These are phyloP conservation scores for Fonsecaea pugnacius DNA, from an alignment of 2,329 filamentous ascomycete genomes.

Conservation along the genomic window DNA sequence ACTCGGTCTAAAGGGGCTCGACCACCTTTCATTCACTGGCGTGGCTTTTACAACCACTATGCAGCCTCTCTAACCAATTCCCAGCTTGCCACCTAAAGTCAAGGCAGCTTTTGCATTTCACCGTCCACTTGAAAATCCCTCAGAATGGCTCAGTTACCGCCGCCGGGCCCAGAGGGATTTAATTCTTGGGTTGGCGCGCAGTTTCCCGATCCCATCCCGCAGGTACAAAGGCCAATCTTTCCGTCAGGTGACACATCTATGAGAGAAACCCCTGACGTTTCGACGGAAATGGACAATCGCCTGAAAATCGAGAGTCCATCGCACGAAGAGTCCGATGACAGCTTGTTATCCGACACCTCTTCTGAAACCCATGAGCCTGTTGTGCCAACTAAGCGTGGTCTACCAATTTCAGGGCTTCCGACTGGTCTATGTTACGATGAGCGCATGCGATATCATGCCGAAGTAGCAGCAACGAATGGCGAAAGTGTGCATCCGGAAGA, in stretches of 20 bases:
- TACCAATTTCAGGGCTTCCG: conserved; percentile 59
- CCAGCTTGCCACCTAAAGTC: neutral
- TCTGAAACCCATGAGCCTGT: conserved; percentile 41
- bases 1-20: neutral
- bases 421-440: conserved; percentile 89
- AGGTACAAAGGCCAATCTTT: conserved; percentile 15
- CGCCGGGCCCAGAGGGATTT: conserved; percentile 12
- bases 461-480: conserved; percentile 67
- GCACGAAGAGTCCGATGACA: conserved; percentile 33
- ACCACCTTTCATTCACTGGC: neutral
- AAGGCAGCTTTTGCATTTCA: neutral
- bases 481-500: conserved; percentile 91
- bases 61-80: conserved; percentile 6
- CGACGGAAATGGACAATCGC: conserved; percentile 23
- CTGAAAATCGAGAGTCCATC: conserved; percentile 33
- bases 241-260: conserved; percentile 29
- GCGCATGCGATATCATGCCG: conserved; percentile 93
- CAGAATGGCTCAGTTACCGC: conserved; percentile 20
- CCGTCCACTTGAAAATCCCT: neutral
- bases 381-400: conserved; percentile 45
- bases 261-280: conserved; percentile 31
- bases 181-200: conserved; percentile 17
- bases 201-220: conserved; percentile 23
- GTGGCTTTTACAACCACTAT: conserved; percentile 12
- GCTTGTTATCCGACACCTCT: conserved; percentile 29